A percentile compares a stretch with the other conserved stretches of the same genome.
These are phyloP conservation scores for Fusarium devonianum DNA, from an alignment of 2,329 filamentous ascomycete genomes.

Conservation along the genomic window DNA sequence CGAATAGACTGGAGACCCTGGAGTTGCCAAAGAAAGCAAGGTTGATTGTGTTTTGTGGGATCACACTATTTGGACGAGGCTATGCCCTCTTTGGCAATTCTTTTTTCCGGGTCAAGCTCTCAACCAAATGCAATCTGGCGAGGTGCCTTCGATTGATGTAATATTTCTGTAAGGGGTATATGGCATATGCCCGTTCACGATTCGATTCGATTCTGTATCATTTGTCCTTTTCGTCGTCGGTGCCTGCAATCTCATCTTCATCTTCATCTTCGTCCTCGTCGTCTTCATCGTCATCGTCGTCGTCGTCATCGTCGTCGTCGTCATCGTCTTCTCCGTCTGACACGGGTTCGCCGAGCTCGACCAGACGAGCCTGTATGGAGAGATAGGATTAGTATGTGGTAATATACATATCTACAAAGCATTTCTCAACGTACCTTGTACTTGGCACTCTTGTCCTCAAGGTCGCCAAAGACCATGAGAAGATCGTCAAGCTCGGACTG, in stretches of 20 bases:
- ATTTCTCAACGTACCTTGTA: conserved; percentile 69
- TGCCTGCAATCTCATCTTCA: conserved; percentile 6
- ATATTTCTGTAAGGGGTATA: conserved; percentile 44
- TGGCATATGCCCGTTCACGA: conserved; percentile 18
- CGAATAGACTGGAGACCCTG: conserved; percentile 10
- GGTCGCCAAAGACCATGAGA: conserved; percentile 79
- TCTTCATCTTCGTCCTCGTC: conserved; percentile 13
- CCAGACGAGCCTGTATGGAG: conserved; percentile 63
- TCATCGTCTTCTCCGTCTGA: conserved; percentile 79
- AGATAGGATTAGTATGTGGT: conserved; percentile 14
- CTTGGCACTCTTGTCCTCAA: conserved; percentile 77
- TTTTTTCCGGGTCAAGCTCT: conserved; percentile 33
- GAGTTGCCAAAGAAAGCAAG: conserved; percentile 22
- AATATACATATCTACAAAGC: neutral
- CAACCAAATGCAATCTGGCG: conserved; percentile 41
- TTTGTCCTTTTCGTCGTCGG: conserved; percentile 4
- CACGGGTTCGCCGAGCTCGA: conserved; percentile 71
- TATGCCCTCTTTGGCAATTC: conserved; percentile 40
- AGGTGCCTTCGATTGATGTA: conserved; percentile 34
- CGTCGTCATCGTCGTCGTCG: conserved; percentile 63
- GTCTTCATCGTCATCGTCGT: conserved; percentile 53
- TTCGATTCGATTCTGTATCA: conserved; percentile 1
- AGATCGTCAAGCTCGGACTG: conserved; percentile 83
- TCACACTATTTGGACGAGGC: conserved; percentile 48
- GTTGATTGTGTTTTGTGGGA: conserved; percentile 41